Percentiles rank a stretch among this genome's conserved stretches.
Evolutionary conservation across 352 stramenopile genomes (phyloP).

Genomic region (Globisporangium orthogonon): DNA sequence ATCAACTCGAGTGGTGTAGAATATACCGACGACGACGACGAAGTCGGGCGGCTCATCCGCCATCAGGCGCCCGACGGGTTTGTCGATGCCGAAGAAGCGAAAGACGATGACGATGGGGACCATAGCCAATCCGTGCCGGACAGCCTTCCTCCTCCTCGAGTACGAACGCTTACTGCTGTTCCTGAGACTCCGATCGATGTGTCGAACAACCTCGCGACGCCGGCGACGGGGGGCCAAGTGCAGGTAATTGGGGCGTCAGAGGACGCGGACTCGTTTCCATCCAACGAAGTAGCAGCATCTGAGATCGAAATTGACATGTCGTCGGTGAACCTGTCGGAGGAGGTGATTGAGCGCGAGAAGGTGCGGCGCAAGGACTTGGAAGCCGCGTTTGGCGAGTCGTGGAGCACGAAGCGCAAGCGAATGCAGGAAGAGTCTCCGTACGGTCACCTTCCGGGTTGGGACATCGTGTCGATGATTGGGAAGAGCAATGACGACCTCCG

Average conservation of each 20-base stretch:
- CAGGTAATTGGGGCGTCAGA: conserved; percentile 22
- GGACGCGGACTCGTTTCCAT: conserved; percentile 18
- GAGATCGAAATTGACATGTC: conserved; percentile 57
- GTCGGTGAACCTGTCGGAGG: conserved; percentile 50
- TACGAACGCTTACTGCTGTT: conserved; percentile 17
- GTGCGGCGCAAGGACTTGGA: conserved; percentile 74
- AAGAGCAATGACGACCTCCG: conserved; percentile 99
- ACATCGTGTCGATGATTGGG: conserved; percentile 96
- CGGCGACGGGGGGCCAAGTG: conserved; percentile 21
- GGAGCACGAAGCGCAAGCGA: conserved; percentile 91
- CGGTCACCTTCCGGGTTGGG: conserved; percentile 87
- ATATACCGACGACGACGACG: conserved; percentile 78
- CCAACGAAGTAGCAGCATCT: conserved; percentile 12
- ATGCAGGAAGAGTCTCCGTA: conserved; percentile 85
- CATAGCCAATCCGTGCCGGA: background rate
- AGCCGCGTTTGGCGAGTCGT: conserved; percentile 93
- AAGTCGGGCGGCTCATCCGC: conserved; percentile 66
- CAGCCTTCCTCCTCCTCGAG: background rate
- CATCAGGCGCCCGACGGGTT: conserved; percentile 61
- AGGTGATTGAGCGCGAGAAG: conserved; percentile 78
- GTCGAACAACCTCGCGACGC: conserved; percentile 43
- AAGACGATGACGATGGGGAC: conserved; percentile 11
- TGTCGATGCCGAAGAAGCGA: conserved; percentile 30
- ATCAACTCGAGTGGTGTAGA: conserved; percentile 47
- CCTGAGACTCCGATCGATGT: conserved; percentile 71